Percentiles rank a stretch among this genome's conserved stretches.
Conservation (phyloP, 2,329 filamentous ascomycete genomes). For the Decorospora gaudefroyi region DNA sequence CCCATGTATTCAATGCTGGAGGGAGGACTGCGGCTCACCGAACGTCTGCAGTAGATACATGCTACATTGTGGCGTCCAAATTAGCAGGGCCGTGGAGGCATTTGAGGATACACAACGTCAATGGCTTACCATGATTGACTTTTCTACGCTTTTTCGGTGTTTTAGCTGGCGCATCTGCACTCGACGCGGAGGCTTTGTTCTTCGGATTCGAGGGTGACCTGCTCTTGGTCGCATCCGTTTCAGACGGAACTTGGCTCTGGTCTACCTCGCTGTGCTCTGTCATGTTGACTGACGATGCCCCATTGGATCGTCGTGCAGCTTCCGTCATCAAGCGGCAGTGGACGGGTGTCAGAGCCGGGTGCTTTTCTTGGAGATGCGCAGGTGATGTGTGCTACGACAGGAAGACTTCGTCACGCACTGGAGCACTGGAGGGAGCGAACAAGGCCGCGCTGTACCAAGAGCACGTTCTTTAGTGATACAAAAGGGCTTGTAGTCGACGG, state of each 20-base stretch:
- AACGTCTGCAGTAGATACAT: constrained; percentile 60
- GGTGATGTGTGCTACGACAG: constrained; percentile 32
- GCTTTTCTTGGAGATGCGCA: constrained; percentile 33
- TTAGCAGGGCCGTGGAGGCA: constrained; percentile 37
- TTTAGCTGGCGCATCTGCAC: constrained; percentile 40
- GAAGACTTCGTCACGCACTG: constrained; percentile 26
- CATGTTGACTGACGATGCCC: constrained; percentile 42
- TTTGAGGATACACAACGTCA: constrained; percentile 31
- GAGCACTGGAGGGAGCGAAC: constrained; percentile 28
- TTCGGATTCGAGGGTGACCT: constrained; percentile 38
- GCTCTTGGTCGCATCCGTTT: constrained; percentile 32
- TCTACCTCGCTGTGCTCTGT: constrained; percentile 38
- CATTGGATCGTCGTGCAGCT: constrained; percentile 45
- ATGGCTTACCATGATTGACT: constrained; percentile 56
- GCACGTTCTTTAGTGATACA: constrained; percentile 41
- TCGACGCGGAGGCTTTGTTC: constrained; percentile 36
- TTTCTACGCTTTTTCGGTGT: constrained; percentile 57
- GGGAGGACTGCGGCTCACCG: constrained; percentile 48
- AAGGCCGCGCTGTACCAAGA: constrained; percentile 21
- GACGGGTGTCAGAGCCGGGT: constrained; percentile 37
- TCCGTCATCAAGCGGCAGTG: constrained; percentile 47
- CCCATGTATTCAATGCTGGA: constrained; percentile 29
- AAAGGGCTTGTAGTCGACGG: constrained; percentile 16
- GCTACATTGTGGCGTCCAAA: constrained; percentile 39
- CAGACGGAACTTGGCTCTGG: constrained; percentile 35